phyloP scores from a whole-genome alignment of 139 green algal genomes.

The Picochlorum costavermella region DNA sequence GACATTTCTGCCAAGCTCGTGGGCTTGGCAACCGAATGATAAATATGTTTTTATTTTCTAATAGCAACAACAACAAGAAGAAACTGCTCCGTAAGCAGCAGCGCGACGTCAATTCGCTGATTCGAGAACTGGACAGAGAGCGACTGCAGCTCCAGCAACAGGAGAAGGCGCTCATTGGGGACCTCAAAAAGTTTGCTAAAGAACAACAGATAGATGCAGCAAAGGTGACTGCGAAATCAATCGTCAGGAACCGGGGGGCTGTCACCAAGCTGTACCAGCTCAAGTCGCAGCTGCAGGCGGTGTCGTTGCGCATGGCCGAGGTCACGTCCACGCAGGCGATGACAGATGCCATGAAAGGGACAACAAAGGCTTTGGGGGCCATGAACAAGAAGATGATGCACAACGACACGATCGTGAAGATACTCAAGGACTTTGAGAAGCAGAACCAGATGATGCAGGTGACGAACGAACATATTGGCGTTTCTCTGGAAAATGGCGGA shows the following conservation, averaged over 20 bases:
- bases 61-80: conserved; percentile 40
- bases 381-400: conserved; percentile 98
- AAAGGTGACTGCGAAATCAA: conserved; percentile 96
- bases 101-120: conserved; percentile 93
- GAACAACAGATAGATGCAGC: conserved; percentile 94
- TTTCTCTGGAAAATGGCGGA: conserved; percentile 66
- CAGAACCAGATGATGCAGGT: conserved; percentile 99
- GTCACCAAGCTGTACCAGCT: conserved; percentile 95
- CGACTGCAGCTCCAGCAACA: conserved; percentile 52
- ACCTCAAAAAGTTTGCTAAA: conserved; percentile 98
- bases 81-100: conserved; percentile 98
- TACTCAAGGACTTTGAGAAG: conserved; percentile 95
- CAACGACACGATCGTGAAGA: conserved; percentile 69
- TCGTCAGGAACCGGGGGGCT: conserved; percentile 94
- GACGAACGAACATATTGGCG: conserved; percentile 92
- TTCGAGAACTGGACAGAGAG: conserved; percentile 90
- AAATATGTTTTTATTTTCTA: not conserved
- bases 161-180: conserved; percentile 64
- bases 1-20: conserved; percentile 66
- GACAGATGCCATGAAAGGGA: conserved; percentile 90
- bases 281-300: conserved; percentile 93
- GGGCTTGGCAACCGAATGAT: conserved; percentile 43
- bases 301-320: conserved; percentile 87
- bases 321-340: conserved; percentile 97
- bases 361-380: conserved; percentile 88